Evolutionary conservation across 768 basidiomycete genomes (phyloP).

Genomic region (Pluteus cervinus): DNA sequence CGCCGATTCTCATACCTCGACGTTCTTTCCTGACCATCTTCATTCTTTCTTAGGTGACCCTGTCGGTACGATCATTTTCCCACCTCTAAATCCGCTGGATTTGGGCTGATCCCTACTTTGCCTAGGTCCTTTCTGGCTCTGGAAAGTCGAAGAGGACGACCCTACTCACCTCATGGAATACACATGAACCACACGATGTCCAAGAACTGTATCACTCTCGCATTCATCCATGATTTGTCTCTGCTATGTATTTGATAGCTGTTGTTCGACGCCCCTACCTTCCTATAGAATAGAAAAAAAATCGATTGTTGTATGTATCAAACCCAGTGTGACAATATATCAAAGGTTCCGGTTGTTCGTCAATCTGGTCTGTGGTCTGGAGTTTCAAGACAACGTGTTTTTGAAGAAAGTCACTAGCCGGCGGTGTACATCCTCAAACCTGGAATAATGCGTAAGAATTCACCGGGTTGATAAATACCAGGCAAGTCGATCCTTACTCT

Average conservation of each 20-base stretch:
- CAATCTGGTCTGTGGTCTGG: too few species aligned
- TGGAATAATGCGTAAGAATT: slow-evolving; percentile 8
- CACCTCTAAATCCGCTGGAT: neutral
- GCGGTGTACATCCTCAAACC: slow-evolving; percentile 53
- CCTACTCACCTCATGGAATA: slow-evolving; percentile 30
- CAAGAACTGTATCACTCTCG: slow-evolving; percentile 3
- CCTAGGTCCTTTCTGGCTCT: slow-evolving; percentile 69
- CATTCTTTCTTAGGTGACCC: slow-evolving; percentile 48
- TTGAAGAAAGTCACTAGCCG: slow-evolving; percentile 43
- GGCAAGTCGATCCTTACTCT: too few species aligned
- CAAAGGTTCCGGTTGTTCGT: too few species aligned
- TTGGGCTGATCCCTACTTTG: neutral
- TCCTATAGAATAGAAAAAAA: too few species aligned
- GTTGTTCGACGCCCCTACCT: too few species aligned
- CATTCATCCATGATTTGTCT: too few species aligned
- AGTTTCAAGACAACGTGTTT: slow-evolving; percentile 20
- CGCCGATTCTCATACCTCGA: slow-evolving; percentile 1
- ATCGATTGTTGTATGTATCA: too few species aligned
- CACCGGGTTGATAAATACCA: slow-evolving; percentile 5
- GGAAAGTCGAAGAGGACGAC: slow-evolving; percentile 44
- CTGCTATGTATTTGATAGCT: too few species aligned
- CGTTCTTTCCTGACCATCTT: too few species aligned
- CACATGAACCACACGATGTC: slow-evolving; percentile 10
- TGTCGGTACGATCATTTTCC: slow-evolving; percentile 50
- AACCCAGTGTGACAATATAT: too few species aligned